Base-by-base conservation (phyloP, 164 flowering plant genomes). In the Liquidambar formosana region DNA sequence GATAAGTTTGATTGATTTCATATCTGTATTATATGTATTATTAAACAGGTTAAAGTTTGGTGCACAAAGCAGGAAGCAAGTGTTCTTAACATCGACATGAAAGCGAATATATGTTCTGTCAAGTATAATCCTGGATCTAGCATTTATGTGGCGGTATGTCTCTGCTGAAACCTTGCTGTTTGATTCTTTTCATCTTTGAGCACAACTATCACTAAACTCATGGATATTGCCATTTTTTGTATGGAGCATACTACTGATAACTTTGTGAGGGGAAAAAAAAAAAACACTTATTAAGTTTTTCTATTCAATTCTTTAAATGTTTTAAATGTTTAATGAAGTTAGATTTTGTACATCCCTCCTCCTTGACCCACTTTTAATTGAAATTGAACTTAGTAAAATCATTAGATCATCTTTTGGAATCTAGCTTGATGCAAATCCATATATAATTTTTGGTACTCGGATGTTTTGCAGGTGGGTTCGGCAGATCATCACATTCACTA, bases 11-110 rank as follows among this genome's bases (percentile, higher is more conserved):
- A 33, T 33, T 33, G 2, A 6, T 33, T 33, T 33, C 41, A 33
- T 33, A 33, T 53, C 25, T 63, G 12, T 72, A 26, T 33, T 68
- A 45, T 47, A n/a, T 73, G 63, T 59, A 15, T 71, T 52, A 5
- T 63, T n/a, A n/a, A n/a, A 65, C 88, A 93, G 98, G 98, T 93
- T 61, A 93, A 91, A 79, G 79, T 91, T 59, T 91, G 98, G 98
- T 85, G 92, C 82, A 91, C 86, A 16, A 93, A 80, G 19, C 95
- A 93, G 73, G 98, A 91, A 79, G 80, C 86, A 12, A 88, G 98
- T 72, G 94, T 81, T 53, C 82, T 88, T 67, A 88, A 82, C 76
- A 89, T 93, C 57, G 89, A 89, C 75, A 88, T 93, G 94, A 89
- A 88, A 76, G 97, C 98, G 41, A 93, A 93, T 75, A 88, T 91